Conservation (phyloP, 2,329 filamentous ascomycete genomes). For the Colletotrichum sp. region DNA sequence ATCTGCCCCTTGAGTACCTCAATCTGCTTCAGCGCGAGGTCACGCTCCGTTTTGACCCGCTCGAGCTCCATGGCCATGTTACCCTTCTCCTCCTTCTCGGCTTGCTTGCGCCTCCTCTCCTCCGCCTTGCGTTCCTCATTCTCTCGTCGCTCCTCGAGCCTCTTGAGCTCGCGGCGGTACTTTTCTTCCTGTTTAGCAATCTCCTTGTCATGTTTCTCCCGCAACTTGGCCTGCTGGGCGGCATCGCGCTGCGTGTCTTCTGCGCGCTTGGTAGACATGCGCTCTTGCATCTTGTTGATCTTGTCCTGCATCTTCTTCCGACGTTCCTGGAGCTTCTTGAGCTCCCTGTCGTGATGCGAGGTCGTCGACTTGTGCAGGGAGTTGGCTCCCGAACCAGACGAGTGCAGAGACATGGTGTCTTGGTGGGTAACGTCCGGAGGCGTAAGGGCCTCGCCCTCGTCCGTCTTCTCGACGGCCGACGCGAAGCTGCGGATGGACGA, state of each 20-base stretch:
- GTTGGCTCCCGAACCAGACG: conserved; percentile 39
- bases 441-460: conserved; percentile 28
- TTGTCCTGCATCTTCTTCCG: conserved; percentile 68
- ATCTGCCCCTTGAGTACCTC: conserved; percentile 60
- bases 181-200: conserved; percentile 71
- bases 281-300: conserved; percentile 59
- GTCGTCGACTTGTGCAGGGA: conserved; percentile 29
- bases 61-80: conserved; percentile 59
- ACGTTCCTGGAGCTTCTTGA: conserved; percentile 66
- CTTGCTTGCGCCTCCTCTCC: conserved; percentile 52
- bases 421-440: conserved; percentile 9
- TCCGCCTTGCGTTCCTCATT: conserved; percentile 67
- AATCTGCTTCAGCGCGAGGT: conserved; percentile 56
- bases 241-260: conserved; percentile 57
- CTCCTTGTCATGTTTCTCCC: conserved; percentile 68
- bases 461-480: conserved; percentile 48
- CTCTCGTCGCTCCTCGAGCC: conserved; percentile 67
- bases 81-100: conserved; percentile 58
- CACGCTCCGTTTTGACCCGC: conserved; percentile 52
- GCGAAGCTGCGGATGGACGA: conserved; percentile 55
- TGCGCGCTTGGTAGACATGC: conserved; percentile 45
- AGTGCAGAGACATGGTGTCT: conserved; percentile 29
- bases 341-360: conserved; percentile 64
- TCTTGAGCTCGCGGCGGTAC: conserved; percentile 67
- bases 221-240: conserved; percentile 58